Percentiles rank a stretch among this genome's conserved stretches.
These are phyloP conservation scores for Exophiala sp. DNA, from an alignment of 2,329 filamentous ascomycete species.

Conservation along the genomic window DNA sequence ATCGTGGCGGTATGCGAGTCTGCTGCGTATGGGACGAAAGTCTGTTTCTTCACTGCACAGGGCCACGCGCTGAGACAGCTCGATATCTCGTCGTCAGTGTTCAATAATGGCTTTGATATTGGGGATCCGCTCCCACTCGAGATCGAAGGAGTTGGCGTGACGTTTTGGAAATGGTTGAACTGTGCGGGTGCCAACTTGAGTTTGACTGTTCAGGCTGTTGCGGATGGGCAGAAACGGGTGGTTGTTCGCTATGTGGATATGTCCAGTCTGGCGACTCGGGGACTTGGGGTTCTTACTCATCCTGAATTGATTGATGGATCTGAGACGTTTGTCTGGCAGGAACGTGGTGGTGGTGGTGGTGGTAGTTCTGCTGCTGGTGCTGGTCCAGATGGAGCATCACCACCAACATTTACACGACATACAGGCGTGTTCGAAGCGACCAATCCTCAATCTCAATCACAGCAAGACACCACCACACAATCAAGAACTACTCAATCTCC, in stretches of 20 bases:
- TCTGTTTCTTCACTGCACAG: constrained; percentile 25
- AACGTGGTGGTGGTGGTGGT: constrained; percentile 6
- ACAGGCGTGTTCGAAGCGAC: constrained; percentile 16
- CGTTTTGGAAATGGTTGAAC: constrained; percentile 11
- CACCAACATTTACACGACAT: constrained; percentile 14
- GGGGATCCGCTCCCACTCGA: not conserved
- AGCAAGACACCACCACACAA: not conserved
- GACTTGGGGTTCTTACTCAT: constrained; percentile 12
- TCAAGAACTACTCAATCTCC: not conserved
- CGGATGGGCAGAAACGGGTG: constrained; percentile 20
- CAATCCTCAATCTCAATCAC: not conserved
- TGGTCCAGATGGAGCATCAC: not conserved
- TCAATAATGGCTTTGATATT: not conserved
- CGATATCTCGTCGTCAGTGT: constrained; percentile 15
- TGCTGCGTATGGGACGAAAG: constrained; percentile 18
- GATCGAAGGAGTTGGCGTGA: constrained; percentile 17
- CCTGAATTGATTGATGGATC: constrained; percentile 20
- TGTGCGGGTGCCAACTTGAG: not conserved
- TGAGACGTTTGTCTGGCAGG: constrained; percentile 23
- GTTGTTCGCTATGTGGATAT: constrained; percentile 14
- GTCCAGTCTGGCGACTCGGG: constrained; percentile 9
- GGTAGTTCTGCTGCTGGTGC: too few species aligned
- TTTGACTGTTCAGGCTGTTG: constrained; percentile 13
- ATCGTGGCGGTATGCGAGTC: constrained; percentile 24
- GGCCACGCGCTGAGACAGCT: constrained; percentile 24